phyloP scores from a whole-genome alignment of 1,284 basidiomycete species.

The Athelia psychrophila region DNA sequence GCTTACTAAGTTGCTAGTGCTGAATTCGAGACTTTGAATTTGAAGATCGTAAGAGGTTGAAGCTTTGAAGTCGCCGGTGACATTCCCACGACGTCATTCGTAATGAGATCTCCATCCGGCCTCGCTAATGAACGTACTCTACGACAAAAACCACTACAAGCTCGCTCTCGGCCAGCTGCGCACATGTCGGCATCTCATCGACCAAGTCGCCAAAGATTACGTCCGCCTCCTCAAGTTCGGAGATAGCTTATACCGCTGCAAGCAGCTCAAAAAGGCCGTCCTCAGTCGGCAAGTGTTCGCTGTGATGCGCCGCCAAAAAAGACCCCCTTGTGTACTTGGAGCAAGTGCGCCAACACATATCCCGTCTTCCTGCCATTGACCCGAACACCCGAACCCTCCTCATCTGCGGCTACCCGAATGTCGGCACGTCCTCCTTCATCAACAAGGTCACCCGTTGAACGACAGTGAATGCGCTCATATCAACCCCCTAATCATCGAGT shows the following conservation, averaged over 20 bases:
- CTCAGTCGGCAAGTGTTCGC: slow-evolving; percentile 74
- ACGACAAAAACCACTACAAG: slow-evolving; percentile 99
- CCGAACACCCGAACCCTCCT: slow-evolving; percentile 95
- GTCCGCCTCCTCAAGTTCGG: slow-evolving; percentile 94
- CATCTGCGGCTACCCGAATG: slow-evolving; percentile 96
- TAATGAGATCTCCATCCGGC: slow-evolving; percentile 85
- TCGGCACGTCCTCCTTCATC: slow-evolving; percentile 96
- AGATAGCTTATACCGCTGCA: slow-evolving; percentile 93
- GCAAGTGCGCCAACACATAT: slow-evolving; percentile 96
- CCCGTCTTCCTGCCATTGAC: slow-evolving; percentile 93
- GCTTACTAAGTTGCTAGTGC: too few relatives aligned
- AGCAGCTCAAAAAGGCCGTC: slow-evolving; percentile 93
- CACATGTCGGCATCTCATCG: slow-evolving; percentile 90
- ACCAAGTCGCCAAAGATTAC: slow-evolving; percentile 95
- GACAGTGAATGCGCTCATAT: too few relatives aligned
- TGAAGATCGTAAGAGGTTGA: too few relatives aligned
- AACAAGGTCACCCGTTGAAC: slow-evolving; percentile 89
- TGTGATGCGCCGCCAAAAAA: slow-evolving; percentile 95
- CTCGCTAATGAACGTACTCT: slow-evolving; percentile 92
- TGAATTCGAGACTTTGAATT: too few relatives aligned
- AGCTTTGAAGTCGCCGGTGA: slow-evolving; percentile 93
- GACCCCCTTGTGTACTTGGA: slow-evolving; percentile 95
- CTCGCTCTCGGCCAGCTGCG: slow-evolving; percentile 93
- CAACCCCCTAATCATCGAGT: too few relatives aligned
- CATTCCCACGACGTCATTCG: slow-evolving; percentile 67